phyloP scores from a whole-genome alignment of 345 rosid genomes.

The Boechera divaricarpa region DNA sequence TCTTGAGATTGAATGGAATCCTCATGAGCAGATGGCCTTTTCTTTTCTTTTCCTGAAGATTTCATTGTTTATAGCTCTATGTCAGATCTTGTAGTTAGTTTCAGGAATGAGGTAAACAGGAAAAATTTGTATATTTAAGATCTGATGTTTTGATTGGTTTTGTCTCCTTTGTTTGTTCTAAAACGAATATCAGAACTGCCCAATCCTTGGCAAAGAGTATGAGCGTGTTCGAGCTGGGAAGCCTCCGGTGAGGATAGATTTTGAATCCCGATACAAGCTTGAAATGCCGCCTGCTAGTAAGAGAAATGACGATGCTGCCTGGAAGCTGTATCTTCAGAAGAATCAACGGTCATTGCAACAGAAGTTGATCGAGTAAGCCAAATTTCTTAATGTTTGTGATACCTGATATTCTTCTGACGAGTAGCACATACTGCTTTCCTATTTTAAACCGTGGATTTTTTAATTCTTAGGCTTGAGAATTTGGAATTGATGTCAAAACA shows the following conservation, averaged over 20 bases:
- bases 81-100: constrained; percentile 20
- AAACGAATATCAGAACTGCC: constrained; percentile 65
- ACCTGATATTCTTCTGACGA: constrained; percentile 1
- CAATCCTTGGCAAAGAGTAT: constrained; percentile 85
- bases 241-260: constrained; percentile 81
- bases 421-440: constrained; percentile 4
- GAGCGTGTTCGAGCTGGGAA: constrained; percentile 94
- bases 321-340: constrained; percentile 84
- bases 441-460: constrained; percentile 25
- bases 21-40: constrained; percentile 22
- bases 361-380: constrained; percentile 69
- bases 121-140: background rate
- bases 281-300: constrained; percentile 69
- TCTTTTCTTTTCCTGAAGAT: background rate
- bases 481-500: constrained; percentile 83
- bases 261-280: constrained; percentile 67
- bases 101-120: constrained; percentile 4
- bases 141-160: constrained; percentile 26
- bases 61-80: background rate
- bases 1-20: constrained; percentile 18
- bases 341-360: constrained; percentile 85
- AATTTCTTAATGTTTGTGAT: constrained; percentile 12
- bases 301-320: constrained; percentile 80
- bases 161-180: constrained; percentile 11
- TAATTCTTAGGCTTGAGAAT: constrained; percentile 80